Conservation (phyloP, 768 basidiomycete genomes). For the Trametopsis cervina region DNA sequence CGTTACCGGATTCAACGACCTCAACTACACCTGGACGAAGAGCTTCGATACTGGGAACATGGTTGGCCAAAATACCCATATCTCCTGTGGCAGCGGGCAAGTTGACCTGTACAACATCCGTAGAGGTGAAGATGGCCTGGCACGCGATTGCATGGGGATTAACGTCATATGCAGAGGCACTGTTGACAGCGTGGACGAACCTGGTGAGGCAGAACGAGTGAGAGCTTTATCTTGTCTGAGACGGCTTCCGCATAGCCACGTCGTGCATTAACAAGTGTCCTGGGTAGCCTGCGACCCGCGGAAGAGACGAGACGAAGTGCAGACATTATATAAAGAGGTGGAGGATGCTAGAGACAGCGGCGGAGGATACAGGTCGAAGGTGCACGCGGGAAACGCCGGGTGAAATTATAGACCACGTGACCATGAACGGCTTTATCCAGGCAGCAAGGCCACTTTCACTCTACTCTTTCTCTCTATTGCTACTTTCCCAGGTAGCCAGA, state of each 20-base stretch:
- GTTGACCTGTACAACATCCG: slow-evolving; percentile 95
- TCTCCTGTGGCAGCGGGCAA: slow-evolving; percentile 90
- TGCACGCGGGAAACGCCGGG: slow-evolving; percentile 11
- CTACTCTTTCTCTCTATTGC: no score
- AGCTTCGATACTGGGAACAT: slow-evolving; percentile 95
- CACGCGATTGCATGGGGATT: no score
- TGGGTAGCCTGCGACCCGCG: slow-evolving; percentile 53
- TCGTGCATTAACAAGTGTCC: slow-evolving; percentile 43
- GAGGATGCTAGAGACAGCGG: slow-evolving; percentile 1
- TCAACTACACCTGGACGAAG: slow-evolving; percentile 93
- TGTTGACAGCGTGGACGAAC: slow-evolving; percentile 38
- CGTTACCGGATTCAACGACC: slow-evolving; percentile 74
- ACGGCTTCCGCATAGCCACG: slow-evolving; percentile 87
- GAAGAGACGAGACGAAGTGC: slow-evolving; percentile 65
- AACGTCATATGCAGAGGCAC: not conserved
- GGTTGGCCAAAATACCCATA: slow-evolving; percentile 99
- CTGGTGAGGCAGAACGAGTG: slow-evolving; percentile 92
- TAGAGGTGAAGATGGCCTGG: slow-evolving; percentile 85
- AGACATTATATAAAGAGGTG: slow-evolving; percentile 53
- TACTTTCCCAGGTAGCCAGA: no score
- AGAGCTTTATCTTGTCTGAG: slow-evolving; percentile 85
- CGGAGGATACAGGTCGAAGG: not conserved
- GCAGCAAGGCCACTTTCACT: no score
- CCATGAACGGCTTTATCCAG: no score
- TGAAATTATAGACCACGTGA: slow-evolving; percentile 1